These are phyloP conservation scores for Podospora pseudocomata DNA, from an alignment of 495 filamentous ascomycete genomes.

Conservation along the genomic window DNA sequence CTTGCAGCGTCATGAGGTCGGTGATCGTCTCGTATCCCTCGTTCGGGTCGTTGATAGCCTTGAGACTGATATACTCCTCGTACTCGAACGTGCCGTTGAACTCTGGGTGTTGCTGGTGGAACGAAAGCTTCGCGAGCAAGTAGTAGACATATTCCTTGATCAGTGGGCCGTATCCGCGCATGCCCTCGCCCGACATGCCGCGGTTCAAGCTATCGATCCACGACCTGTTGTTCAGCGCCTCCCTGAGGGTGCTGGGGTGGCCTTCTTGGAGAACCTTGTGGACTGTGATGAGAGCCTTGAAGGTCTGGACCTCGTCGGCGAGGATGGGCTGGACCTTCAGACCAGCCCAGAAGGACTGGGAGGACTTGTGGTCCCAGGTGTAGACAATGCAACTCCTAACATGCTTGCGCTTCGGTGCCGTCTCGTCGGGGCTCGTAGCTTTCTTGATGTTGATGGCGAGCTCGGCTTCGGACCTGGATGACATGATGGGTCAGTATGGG, in stretches of 20 bases:
- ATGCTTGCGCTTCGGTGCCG: conserved; percentile 97
- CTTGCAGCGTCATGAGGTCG: conserved; percentile 93
- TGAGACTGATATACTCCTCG: conserved; percentile 97
- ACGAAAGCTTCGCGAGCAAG: conserved; percentile 84
- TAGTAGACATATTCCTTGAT: conserved; percentile 96
- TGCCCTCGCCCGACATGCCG: conserved; percentile 77
- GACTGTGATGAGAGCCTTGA: conserved; percentile 86
- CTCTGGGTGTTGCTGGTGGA: conserved; percentile 93
- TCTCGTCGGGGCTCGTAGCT: conserved; percentile 92
- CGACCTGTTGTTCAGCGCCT: conserved; percentile 80
- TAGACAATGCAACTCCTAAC: conserved; percentile 97
- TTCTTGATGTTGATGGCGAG: conserved; percentile 94
- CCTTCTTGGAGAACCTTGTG: conserved; percentile 98
- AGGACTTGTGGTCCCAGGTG: conserved; percentile 99
- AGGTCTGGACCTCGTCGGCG: conserved; percentile 92
- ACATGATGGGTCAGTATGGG: conserved; percentile 23
- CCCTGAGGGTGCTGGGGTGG: conserved; percentile 78
- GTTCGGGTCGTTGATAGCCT: conserved; percentile 97
- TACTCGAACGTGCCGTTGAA: conserved; percentile 99
- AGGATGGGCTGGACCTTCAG: conserved; percentile 99
- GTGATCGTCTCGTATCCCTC: conserved; percentile 98
- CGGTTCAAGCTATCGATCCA: conserved; percentile 93
- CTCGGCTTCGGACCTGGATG: conserved; percentile 79
- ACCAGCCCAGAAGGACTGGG: conserved; percentile 90
- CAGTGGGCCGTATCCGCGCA: conserved; percentile 86